A percentile compares a stretch with the other conserved stretches of the same genome.
These are phyloP conservation scores for Incumbomyces lentus DNA, from an alignment of 2,329 filamentous ascomycete species.

Conservation along the genomic window DNA sequence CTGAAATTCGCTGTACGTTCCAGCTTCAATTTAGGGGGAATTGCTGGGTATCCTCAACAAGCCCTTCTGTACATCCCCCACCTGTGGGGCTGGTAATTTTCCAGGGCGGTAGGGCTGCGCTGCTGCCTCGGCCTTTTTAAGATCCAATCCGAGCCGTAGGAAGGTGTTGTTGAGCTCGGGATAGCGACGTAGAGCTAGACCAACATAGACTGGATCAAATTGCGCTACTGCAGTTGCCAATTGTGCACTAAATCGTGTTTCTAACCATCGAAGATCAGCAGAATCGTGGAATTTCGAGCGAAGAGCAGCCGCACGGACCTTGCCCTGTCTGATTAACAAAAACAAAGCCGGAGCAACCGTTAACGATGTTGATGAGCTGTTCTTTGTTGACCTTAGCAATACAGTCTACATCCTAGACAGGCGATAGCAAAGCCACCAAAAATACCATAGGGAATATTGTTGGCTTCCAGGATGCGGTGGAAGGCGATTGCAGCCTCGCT, in stretches of 20 bases:
- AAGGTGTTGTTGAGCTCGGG: conserved; percentile 15
- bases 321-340: conserved; percentile 16
- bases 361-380: conserved; percentile 11
- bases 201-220: conserved; percentile 13
- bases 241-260: conserved; percentile 9
- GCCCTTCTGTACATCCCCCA: conserved; percentile 5
- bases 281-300: conserved; percentile 20
- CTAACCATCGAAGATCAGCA: conserved; percentile 18
- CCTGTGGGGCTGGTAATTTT: conserved; percentile 4
- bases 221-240: conserved; percentile 8
- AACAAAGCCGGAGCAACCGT: conserved; percentile 10
- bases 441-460: conserved; percentile 12
- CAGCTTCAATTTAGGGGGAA: not conserved
- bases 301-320: conserved; percentile 19
- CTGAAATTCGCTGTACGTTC: conserved; percentile 4
- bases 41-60: conserved; percentile 6
- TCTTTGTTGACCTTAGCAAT: conserved; percentile 14
- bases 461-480: conserved; percentile 9
- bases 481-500: conserved; percentile 17
- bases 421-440: conserved; percentile 17
- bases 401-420: conserved; percentile 14
- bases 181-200: conserved; percentile 17
- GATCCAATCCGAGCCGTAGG: conserved; percentile 8
- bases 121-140: conserved; percentile 6
- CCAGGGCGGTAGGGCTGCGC: not conserved